Evolutionary conservation across 2,329 filamentous ascomycete genomes (phyloP).

Genomic region (Epichloe glyceriae): DNA sequence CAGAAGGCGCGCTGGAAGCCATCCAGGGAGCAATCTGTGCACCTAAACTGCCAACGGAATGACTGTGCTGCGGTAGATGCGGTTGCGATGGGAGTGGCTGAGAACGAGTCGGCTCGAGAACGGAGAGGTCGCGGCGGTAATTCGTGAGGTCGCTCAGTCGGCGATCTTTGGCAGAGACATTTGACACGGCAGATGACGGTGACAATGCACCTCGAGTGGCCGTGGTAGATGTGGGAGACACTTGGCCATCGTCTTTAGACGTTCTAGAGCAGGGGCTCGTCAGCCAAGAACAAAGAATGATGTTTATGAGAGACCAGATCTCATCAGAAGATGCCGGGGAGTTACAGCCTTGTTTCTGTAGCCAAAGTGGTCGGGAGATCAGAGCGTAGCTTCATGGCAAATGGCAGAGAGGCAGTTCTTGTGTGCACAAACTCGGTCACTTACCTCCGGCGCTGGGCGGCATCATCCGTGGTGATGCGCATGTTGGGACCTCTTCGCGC

Average conservation of each 20-base stretch:
- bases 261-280: constrained; percentile 10
- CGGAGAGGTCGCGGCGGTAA: constrained; percentile 59
- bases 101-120: constrained; percentile 49
- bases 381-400: not conserved
- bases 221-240: constrained; percentile 36
- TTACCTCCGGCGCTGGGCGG: constrained; percentile 26
- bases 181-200: constrained; percentile 27
- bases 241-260: constrained; percentile 27
- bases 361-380: not conserved
- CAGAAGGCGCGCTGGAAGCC: constrained; percentile 27
- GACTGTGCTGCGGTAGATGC: constrained; percentile 32
- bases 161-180: constrained; percentile 36
- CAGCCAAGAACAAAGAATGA: not conserved
- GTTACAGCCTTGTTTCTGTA: not conserved
- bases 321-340: not conserved
- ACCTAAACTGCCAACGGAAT: constrained; percentile 38
- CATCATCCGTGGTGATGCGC: constrained; percentile 28
- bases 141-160: constrained; percentile 50
- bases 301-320: not conserved
- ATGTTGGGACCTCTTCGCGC: constrained; percentile 13
- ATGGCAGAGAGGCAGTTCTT: not conserved
- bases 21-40: constrained; percentile 48
- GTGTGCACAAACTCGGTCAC: constrained; percentile 9
- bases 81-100: constrained; percentile 35
- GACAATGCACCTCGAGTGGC: constrained; percentile 33